phyloP scores from a whole-genome alignment of 106 monocot genomes.

The Alisma plantagoaquatica region DNA sequence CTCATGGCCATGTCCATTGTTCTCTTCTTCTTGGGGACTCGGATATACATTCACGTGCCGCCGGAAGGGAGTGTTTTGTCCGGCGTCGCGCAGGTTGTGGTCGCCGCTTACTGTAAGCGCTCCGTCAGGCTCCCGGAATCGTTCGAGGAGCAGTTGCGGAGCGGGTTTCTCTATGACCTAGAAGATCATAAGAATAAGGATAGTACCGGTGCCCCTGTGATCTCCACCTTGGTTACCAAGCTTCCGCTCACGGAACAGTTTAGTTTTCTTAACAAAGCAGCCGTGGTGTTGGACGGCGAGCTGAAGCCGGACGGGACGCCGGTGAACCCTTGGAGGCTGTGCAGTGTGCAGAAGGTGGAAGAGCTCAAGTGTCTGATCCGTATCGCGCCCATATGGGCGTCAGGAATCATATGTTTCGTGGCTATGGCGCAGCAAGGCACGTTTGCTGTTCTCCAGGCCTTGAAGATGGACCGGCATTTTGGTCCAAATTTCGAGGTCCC shows the following conservation, averaged over 20 bases:
- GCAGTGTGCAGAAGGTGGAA: slow-evolving; percentile 50
- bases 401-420: slow-evolving; percentile 38
- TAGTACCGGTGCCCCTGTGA: slow-evolving; percentile 26
- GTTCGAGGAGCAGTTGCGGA: not conserved
- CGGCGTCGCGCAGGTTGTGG: slow-evolving; percentile 37
- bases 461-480: slow-evolving; percentile 32
- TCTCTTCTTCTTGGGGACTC: slow-evolving; percentile 53
- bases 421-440: too few relatives aligned
- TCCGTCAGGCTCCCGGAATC: not conserved
- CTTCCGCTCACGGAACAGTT: slow-evolving; percentile 59
- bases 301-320: not conserved
- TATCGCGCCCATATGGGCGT: slow-evolving; percentile 41
- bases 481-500: slow-evolving; percentile 24
- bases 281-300: not conserved
- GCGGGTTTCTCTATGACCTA: too few relatives aligned
- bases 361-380: slow-evolving; percentile 52
- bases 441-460: slow-evolving; percentile 31
- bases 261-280: slow-evolving; percentile 15
- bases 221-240: slow-evolving; percentile 25
- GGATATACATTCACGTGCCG: slow-evolving; percentile 48
- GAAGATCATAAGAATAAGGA: not conserved
- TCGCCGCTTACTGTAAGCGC: not conserved
- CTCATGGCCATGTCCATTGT: slow-evolving; percentile 58
- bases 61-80: slow-evolving; percentile 66
- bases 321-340: not conserved